Evolutionary conservation across 169 alveolate species (phyloP), one percentile per base, ranked within the genome.

Genomic region (Plasmodium falciparum): DNA sequence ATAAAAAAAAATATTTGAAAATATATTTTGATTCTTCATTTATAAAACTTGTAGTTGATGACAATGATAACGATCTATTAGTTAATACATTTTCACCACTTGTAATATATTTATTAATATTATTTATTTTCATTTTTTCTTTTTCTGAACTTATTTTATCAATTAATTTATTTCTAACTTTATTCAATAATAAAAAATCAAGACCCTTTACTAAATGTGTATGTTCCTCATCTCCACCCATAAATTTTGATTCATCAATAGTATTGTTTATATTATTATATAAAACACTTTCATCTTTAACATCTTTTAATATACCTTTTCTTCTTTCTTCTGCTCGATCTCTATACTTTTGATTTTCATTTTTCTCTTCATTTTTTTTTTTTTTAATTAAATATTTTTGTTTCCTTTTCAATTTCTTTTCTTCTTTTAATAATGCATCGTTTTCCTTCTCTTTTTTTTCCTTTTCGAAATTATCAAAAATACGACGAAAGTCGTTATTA

Each of bases 161-260:
- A 69, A 69, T 74, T 62, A 93, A 88, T 47, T 88, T 90, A 49
- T 86, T 92, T 50, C 95, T 73, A 12, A 94, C 94, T 83, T 94
- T 92, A 65, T 94, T 92, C 78, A 94, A 91, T 20, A 94, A 88
- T 49, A 80, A 67, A 50, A 90, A 94, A 72, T 94, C 96, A 90
- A 94, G 92, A 8, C 96, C 96, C 89, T 94, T 94, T 17, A 94
- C 96, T 50, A 92, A 88, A 67, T 94, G 95, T 1, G 96, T 94
- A 54, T 89, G 94, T 29, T 94, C 96, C 11, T 74, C 93, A 70
- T 94, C 95, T 26, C 95, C 96, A 17, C 96, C 96, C 96, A 83
- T 94, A 61, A 72, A 88, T 45, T 74, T 74, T 12, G 88, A 88
- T 66, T 88, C 92, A 88, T 74, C 89, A 65, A 88, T 75, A 20